Evolutionary conservation across 305 asterid genomes (phyloP), one percentile per base, ranked within the genome.

Genomic region (Plantago rigida): DNA sequence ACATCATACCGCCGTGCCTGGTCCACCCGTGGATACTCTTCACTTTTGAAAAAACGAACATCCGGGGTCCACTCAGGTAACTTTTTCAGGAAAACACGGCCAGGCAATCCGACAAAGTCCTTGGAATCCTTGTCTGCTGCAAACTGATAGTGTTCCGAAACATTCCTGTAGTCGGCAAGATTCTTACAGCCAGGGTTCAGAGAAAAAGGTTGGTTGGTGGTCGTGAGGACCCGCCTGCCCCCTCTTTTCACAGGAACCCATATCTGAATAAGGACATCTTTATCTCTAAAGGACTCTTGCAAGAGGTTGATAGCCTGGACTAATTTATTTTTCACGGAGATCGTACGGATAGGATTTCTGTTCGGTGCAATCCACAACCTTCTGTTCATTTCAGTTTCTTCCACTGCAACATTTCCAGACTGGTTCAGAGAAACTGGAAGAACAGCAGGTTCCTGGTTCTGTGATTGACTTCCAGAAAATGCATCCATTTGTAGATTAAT

Each of bases 1-100:
- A 89, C 85, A 49, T 82, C 76, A 59, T 52, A 68, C 73, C 59
- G 78, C 65, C 71, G 84, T 0, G 96, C 96, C 42, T 84, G 68
- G 24, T 6, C 74, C 60, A 86, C 73, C 1, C 96, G 81, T 0
- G 91, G 87, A 64, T 84, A 86, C 69, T 89, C 95, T 64, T 89
- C 96, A 6, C 64, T 55, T 46, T 62, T 78, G 78, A 86, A 86
- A 46, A 72, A 84, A 0, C 87, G 96, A 63, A 89, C 95, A 74
- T 89, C 95, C 0, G 96, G 96, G 3, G 96, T 86, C 86, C 95
- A 86, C 59, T 86, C 95, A 1, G 96, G 95, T 67, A 79, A 70
- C 78, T 81, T 82, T 48, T 79, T 88, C 82, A 82, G 71, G 86
- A 84, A 88, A 36, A 88, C 96, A 2, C 96, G 85, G 3, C 95